phyloP scores from a whole-genome alignment of 2,329 filamentous ascomycete genomes.

The Hymenoscyphus repandus region DNA sequence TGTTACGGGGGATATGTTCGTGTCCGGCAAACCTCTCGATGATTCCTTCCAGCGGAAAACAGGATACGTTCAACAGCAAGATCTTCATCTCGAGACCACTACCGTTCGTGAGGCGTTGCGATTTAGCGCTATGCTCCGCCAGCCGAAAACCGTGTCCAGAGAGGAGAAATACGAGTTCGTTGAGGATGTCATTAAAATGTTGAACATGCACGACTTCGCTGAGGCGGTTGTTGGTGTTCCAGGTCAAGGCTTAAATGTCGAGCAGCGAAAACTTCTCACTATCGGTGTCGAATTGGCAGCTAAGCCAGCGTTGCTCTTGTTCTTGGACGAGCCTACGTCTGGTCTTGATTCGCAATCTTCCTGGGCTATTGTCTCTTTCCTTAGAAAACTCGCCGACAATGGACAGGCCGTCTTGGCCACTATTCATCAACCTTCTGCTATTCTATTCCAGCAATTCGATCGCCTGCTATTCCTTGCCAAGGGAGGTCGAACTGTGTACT shows the following conservation, averaged over 20 bases:
- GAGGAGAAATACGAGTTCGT: conserved; percentile 84
- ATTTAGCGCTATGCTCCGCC: conserved; percentile 82
- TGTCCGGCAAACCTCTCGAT: conserved; percentile 62
- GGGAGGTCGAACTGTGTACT: conserved; percentile 76
- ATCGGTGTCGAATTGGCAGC: conserved; percentile 96
- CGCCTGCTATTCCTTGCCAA: conserved; percentile 72
- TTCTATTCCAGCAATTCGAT: conserved; percentile 89
- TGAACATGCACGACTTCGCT: conserved; percentile 87
- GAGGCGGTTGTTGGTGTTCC: conserved; percentile 89
- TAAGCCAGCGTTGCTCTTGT: conserved; percentile 82
- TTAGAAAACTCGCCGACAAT: conserved; percentile 83
- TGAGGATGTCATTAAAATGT: conserved; percentile 82
- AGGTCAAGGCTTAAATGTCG: conserved; percentile 75
- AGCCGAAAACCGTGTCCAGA: conserved; percentile 66
- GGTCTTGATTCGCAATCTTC: conserved; percentile 92
- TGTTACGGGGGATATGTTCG: conserved; percentile 75
- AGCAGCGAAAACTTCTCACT: conserved; percentile 71
- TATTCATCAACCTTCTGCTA: conserved; percentile 90
- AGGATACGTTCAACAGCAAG: conserved; percentile 68
- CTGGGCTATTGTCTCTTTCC: conserved; percentile 83
- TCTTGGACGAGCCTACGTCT: conserved; percentile 92
- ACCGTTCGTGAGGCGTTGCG: conserved; percentile 81
- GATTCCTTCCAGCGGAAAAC: conserved; percentile 86
- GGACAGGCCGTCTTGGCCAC: conserved; percentile 92
- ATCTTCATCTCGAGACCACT: conserved; percentile 77